Evolutionary conservation across 2,329 filamentous ascomycete genomes (phyloP).

Genomic region (Penicillium sp.): DNA sequence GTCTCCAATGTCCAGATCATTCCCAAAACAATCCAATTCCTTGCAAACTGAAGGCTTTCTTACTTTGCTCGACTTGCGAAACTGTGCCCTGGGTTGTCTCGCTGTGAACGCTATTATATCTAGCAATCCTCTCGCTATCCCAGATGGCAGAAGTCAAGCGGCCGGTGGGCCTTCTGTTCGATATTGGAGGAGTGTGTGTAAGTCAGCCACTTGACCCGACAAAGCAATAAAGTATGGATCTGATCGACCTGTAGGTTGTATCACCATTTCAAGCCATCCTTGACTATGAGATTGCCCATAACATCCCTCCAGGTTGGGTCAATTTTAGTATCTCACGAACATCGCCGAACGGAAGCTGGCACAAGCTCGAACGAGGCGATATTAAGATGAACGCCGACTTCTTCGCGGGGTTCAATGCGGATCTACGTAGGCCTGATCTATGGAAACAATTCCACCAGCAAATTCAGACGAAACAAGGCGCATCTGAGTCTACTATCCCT

Average conservation of each 20-base stretch:
- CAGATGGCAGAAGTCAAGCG: slow-evolving; percentile 45
- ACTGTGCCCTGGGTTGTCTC: not conserved
- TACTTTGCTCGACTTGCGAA: not conserved
- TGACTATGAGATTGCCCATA: slow-evolving; percentile 75
- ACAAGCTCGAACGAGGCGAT: slow-evolving; percentile 79
- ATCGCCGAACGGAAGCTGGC: slow-evolving; percentile 80
- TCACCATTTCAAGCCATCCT: slow-evolving; percentile 93
- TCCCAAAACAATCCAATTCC: slow-evolving; percentile 8
- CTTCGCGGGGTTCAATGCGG: slow-evolving; percentile 71
- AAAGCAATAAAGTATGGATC: not conserved
- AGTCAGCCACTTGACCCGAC: slow-evolving; percentile 36
- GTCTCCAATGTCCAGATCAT: slow-evolving; percentile 1
- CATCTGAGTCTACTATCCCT: slow-evolving; percentile 46
- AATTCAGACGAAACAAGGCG: slow-evolving; percentile 30
- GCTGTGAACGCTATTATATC: not conserved
- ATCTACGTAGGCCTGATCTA: slow-evolving; percentile 64
- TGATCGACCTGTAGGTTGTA: slow-evolving; percentile 60
- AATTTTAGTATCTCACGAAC: slow-evolving; percentile 84
- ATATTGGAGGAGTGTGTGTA: slow-evolving; percentile 96
- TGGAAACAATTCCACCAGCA: slow-evolving; percentile 64
- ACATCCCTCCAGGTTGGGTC: slow-evolving; percentile 83
- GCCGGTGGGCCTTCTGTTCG: slow-evolving; percentile 80
- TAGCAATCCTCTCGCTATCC: not conserved
- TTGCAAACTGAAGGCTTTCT: slow-evolving; percentile 7
- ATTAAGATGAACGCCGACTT: slow-evolving; percentile 72